phyloP scores from a whole-genome alignment of 495 filamentous ascomycete genomes.

The Penicillium cinerascens region DNA sequence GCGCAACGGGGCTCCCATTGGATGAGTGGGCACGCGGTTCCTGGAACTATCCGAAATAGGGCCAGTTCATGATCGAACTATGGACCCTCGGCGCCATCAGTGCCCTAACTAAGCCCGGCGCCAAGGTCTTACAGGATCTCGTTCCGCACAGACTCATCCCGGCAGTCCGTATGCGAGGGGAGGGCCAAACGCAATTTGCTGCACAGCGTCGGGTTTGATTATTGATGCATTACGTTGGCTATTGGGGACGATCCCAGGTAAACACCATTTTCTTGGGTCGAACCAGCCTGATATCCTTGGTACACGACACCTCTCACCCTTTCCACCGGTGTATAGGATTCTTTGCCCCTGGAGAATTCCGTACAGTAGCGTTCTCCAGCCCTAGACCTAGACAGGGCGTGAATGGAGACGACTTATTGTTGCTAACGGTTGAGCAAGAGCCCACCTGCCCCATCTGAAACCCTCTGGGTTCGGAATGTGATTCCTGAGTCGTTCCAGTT shows the following conservation, averaged over 20 bases:
- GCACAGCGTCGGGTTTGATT: not conserved
- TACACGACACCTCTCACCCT: not conserved
- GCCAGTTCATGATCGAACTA: conserved; percentile 19
- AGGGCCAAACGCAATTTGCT: not conserved
- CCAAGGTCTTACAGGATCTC: not conserved
- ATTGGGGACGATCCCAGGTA: not conserved
- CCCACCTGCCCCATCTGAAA: conserved; percentile 4
- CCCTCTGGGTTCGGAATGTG: conserved; percentile 1
- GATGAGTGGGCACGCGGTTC: conserved; percentile 4
- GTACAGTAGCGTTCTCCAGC: not conserved
- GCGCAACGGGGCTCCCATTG: conserved; percentile 9
- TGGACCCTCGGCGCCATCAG: conserved; percentile 1
- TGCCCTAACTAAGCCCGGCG: too few species aligned
- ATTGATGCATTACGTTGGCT: not conserved
- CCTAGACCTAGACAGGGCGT: conserved; percentile 2
- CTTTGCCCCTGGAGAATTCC: conserved; percentile 2
- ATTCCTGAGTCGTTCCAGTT: conserved; percentile 2
- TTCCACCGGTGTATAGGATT: not conserved
- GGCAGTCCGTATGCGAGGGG: not conserved
- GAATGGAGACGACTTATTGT: not conserved
- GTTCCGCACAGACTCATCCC: not conserved
- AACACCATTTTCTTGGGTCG: not conserved
- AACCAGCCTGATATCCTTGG: not conserved
- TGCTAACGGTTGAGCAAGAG: conserved; percentile 1
- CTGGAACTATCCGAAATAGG: conserved; percentile 23